Evolutionary conservation across 2,329 filamentous ascomycete genomes (phyloP).

Genomic region (Thelonectria blattea): DNA sequence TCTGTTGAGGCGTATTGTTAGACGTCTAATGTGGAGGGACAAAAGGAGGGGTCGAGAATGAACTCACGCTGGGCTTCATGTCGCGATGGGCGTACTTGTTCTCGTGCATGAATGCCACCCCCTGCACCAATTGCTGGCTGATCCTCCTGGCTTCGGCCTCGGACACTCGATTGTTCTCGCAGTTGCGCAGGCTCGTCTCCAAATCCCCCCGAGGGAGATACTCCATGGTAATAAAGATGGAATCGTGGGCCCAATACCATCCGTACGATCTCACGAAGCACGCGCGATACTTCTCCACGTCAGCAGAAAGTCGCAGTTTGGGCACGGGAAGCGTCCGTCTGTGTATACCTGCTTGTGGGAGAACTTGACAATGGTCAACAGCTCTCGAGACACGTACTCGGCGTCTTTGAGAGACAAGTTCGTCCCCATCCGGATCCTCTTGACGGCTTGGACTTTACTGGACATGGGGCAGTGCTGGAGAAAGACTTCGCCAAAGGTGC

Average conservation of each 20-base stretch:
- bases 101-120: background rate
- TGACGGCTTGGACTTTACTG: background rate
- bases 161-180: background rate
- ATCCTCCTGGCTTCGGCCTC: background rate
- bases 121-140: background rate
- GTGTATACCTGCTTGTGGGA: background rate
- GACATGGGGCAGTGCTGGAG: background rate
- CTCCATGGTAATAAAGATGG: conserved; percentile 10
- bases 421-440: background rate
- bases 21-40: no score
- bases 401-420: background rate
- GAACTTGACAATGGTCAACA: conserved; percentile 4
- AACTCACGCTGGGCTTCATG: background rate
- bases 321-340: no score
- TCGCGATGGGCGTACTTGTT: background rate
- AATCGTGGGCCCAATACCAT: background rate
- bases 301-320: background rate
- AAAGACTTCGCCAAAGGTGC: background rate
- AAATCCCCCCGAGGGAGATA: background rate
- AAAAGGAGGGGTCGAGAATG: no score
- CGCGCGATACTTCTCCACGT: background rate
- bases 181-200: background rate
- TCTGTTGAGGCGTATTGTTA: background rate
- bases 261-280: conserved; percentile 7
- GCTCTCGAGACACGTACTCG: background rate